Conservation (phyloP, 306 rosid species). For the Arachis hypogaea region DNA sequence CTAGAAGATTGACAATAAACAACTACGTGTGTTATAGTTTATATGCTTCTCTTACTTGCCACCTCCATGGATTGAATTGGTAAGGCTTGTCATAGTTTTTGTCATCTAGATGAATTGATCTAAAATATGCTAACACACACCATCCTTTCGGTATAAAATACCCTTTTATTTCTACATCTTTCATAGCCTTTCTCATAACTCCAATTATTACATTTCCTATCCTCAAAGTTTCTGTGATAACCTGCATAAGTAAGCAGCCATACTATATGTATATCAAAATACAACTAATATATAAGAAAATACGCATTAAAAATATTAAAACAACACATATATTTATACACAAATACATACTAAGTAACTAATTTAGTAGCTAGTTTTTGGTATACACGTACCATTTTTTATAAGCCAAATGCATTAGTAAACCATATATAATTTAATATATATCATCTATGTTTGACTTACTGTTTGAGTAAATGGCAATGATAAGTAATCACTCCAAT, state of each 20-base stretch:
- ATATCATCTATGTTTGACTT: conserved; percentile 32
- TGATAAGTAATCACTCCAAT: conserved; percentile 85
- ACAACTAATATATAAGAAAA: too few species aligned
- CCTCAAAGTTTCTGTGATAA: conserved; percentile 86
- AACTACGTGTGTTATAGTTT: background rate
- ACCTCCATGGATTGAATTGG: conserved; percentile 97
- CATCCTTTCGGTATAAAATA: conserved; percentile 82
- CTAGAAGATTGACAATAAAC: conserved; percentile 13
- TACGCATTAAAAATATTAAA: too few species aligned
- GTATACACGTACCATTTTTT: too few species aligned
- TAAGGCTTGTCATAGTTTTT: conserved; percentile 72
- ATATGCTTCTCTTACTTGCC: conserved; percentile 69
- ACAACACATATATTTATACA: too few species aligned
- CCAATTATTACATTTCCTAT: conserved; percentile 85
- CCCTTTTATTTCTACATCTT: conserved; percentile 87
- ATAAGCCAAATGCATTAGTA: too few species aligned
- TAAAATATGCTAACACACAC: conserved; percentile 75
- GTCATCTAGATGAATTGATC: conserved; percentile 95
- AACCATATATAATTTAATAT: too few species aligned
- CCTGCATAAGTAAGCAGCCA: conserved; percentile 44
- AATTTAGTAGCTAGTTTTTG: too few species aligned
- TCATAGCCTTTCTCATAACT: conserved; percentile 87
- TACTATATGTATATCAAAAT: too few species aligned
- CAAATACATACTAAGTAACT: too few species aligned
- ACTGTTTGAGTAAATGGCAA: conserved; percentile 88